Base-by-base conservation (phyloP, 75 land plant genomes). In the Larix kaempferi region DNA sequence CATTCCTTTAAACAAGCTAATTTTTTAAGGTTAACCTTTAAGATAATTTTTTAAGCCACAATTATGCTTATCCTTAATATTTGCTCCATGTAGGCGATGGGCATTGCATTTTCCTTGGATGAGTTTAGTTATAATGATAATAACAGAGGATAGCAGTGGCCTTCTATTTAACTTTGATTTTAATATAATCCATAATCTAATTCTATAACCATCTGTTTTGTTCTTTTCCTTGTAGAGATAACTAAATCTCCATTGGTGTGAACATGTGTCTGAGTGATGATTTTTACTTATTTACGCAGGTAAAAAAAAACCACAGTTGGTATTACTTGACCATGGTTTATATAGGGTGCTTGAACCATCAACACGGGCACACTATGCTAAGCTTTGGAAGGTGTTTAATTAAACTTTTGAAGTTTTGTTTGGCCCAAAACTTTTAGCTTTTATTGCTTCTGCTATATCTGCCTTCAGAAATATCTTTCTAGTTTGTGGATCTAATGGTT, bases 251-350 rank as follows among this genome's bases (percentile, higher is more conserved):
- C 54, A 11, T 49, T 10, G 1, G 12, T 21, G 2, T 41, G 52
- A 41, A 69, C 41, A 21, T 69, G 10, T 41, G 73, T 41, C 12
- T 8, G 54, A 39, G 21, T 41, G 54, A 8, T 69, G 8, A 69
- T n/a, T 17, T 69, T 14, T 7, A 1, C 17, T 39, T 76, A 4
- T 22, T 6, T 55, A 29, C 71, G 22, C 80, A 91, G 94, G 89
- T 12, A 89, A 79, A 71, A 95, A 79, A 74, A 82, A 83, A 78
- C 96, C 99, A 71, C 99, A 98, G 65, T 78, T 98, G 74, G 84
- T 98, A 73, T 80, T 98, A 77, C 81, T 98, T 56, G 99, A 98
- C 84, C 99, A 98, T 90, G 99, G 99, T n/a, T 77, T 98, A 66
- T 98, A 98, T 83, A 95, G 89, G 66, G 87, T 87, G 54, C 93